phyloP scores from a whole-genome alignment of 805 yeast genomes.

The Candida qinlingensis region DNA sequence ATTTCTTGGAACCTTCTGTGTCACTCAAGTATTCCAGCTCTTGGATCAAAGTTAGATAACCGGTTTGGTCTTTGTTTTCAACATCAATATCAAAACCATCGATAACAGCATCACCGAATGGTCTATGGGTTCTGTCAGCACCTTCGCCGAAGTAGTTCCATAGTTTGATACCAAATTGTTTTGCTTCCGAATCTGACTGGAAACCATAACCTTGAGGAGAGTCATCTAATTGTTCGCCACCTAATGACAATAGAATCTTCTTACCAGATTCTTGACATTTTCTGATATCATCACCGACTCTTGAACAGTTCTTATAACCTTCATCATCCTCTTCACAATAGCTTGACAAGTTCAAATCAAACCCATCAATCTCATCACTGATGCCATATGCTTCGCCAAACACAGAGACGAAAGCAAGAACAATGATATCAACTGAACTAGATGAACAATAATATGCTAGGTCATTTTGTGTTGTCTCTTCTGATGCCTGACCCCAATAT shows the following conservation, averaged over 20 bases:
- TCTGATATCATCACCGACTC: constrained; percentile 62
- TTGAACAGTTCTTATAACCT: constrained; percentile 36
- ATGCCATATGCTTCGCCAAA: constrained; percentile 13
- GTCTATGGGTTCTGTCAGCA: constrained; percentile 32
- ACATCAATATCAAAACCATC: constrained; percentile 95
- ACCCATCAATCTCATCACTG: constrained; percentile 12
- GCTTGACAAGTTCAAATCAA: constrained; percentile 50
- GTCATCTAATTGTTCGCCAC: constrained; percentile 63
- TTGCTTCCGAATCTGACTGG: constrained; percentile 71
- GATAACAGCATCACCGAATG: constrained; percentile 67
- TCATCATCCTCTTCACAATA: constrained; percentile 34
- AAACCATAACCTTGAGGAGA: constrained; percentile 57
- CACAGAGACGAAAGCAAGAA: constrained; percentile 53
- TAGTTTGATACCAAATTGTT: constrained; percentile 47
- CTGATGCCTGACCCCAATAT: constrained; percentile 75
- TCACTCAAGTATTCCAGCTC: constrained; percentile 38
- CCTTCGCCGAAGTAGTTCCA: constrained; percentile 65
- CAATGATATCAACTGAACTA: constrained; percentile 62
- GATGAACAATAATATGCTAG: constrained; percentile 56
- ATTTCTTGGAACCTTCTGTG: constrained; percentile 39
- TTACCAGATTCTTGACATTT: constrained; percentile 79
- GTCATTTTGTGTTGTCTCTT: constrained; percentile 37
- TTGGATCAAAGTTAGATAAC: constrained; percentile 60
- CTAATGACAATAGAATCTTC: constrained; percentile 68
- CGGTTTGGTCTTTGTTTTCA: constrained; percentile 58